Percentiles rank a stretch among this genome's conserved stretches.
Conservation (phyloP, 345 rosid species). For the Acer yangbiense region DNA sequence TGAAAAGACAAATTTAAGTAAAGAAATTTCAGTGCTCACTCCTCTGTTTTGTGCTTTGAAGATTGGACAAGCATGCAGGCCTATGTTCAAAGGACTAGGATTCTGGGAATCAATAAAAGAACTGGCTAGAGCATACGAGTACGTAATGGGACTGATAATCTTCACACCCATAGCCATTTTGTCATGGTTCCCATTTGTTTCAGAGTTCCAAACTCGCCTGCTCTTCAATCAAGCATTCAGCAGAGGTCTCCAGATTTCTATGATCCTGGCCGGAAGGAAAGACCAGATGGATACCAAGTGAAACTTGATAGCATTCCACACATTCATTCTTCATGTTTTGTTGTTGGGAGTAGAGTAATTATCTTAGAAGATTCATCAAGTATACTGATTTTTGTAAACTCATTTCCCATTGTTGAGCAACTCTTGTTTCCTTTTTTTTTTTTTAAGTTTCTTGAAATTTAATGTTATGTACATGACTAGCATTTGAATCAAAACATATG, state of each 20-base stretch:
- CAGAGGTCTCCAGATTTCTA: slow-evolving; percentile 91
- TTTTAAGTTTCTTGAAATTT: neutral
- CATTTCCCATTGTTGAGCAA: neutral
- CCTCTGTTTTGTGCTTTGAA: slow-evolving; percentile 21
- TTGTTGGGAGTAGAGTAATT: neutral
- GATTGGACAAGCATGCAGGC: slow-evolving; percentile 77
- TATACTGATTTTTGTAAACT: neutral
- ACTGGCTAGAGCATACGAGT: slow-evolving; percentile 88
- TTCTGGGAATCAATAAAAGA: slow-evolving; percentile 87
- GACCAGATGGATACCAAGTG: slow-evolving; percentile 25
- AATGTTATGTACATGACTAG: neutral
- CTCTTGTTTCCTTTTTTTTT: neutral
- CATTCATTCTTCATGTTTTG: neutral
- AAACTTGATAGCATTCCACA: neutral
- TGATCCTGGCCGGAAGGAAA: slow-evolving; percentile 71
- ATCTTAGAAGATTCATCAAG: neutral
- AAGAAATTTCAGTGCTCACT: neutral
- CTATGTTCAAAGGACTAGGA: slow-evolving; percentile 47
- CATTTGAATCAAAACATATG: neutral
- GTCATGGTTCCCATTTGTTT: slow-evolving; percentile 90
- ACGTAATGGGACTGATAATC: slow-evolving; percentile 69
- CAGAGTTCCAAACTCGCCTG: slow-evolving; percentile 83
- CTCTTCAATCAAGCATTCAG: slow-evolving; percentile 97
- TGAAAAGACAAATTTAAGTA: neutral
- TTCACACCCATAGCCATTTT: slow-evolving; percentile 73